A percentile compares a stretch with the other conserved stretches of the same genome.
Conservation (phyloP, 495 filamentous ascomycete species). For the Cryomyces antarcticus region DNA sequence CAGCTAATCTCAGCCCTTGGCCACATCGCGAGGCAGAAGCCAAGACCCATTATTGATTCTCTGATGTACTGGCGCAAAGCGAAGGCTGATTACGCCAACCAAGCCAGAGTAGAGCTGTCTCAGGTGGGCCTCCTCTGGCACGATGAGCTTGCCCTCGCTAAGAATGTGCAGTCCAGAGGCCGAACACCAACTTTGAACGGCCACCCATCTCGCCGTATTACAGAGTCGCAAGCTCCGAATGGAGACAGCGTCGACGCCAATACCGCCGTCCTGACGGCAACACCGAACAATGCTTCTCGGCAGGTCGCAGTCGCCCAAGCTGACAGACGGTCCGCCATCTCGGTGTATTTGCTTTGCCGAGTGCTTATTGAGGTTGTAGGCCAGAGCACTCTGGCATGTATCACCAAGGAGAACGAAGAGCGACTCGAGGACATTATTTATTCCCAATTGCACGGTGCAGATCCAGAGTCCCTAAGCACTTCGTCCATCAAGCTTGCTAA, state of each 20-base stretch:
- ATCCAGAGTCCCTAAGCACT: slow-evolving; percentile 55
- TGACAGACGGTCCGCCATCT: slow-evolving; percentile 74
- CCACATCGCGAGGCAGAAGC: slow-evolving; percentile 81
- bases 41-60: slow-evolving; percentile 86
- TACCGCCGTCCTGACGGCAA: not conserved
- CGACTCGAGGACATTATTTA: slow-evolving; percentile 90
- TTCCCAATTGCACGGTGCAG: slow-evolving; percentile 69
- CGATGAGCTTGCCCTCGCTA: not conserved
- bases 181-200: not conserved
- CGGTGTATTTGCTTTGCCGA: slow-evolving; percentile 85
- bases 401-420: slow-evolving; percentile 74
- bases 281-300: slow-evolving; percentile 18
- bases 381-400: slow-evolving; percentile 61
- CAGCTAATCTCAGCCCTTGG: slow-evolving; percentile 84
- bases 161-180: not conserved
- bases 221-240: not conserved
- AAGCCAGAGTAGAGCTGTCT: slow-evolving; percentile 38
- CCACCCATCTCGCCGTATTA: not conserved
- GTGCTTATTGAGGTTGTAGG: slow-evolving; percentile 86
- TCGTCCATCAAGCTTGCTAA: slow-evolving; percentile 76
- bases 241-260: not conserved
- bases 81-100: slow-evolving; percentile 69
- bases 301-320: slow-evolving; percentile 52
- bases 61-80: slow-evolving; percentile 94
- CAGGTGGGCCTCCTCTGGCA: slow-evolving; percentile 25